phyloP scores from a whole-genome alignment of 1,139 yeast genomes.

The Saccharomyces hybrid region DNA sequence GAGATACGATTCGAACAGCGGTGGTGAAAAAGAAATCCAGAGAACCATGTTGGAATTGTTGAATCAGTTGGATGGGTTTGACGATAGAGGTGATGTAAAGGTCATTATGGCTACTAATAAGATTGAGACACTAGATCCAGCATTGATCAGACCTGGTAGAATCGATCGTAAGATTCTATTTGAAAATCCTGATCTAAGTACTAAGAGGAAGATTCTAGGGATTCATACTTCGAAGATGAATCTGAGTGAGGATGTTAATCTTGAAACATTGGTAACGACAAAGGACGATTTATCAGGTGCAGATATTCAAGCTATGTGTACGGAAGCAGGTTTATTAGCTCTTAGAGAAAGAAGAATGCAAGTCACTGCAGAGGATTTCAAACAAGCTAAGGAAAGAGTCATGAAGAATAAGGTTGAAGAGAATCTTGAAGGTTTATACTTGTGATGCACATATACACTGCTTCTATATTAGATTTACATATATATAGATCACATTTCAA shows the following conservation, averaged over 20 bases:
- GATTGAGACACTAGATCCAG: constrained; percentile 93
- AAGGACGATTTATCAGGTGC: constrained; percentile 98
- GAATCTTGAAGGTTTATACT: constrained; percentile 88
- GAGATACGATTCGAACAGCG: constrained; percentile 91
- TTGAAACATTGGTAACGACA: constrained; percentile 82
- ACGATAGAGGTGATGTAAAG: constrained; percentile 96
- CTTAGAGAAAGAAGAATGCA: constrained; percentile 97
- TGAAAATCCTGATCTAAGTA: constrained; percentile 89
- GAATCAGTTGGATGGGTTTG: constrained; percentile 96
- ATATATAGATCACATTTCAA: constrained; percentile 22
- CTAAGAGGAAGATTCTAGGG: constrained; percentile 85
- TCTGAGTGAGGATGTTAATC: constrained; percentile 75
- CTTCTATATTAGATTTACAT: constrained; percentile 20
- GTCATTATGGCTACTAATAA: constrained; percentile 98
- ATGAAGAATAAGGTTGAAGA: constrained; percentile 97
- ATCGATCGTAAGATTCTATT: constrained; percentile 94
- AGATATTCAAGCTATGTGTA: constrained; percentile 95
- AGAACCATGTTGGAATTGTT: constrained; percentile 96
- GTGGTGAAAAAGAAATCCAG: constrained; percentile 97
- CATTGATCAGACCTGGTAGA: constrained; percentile 96
- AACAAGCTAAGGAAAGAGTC: constrained; percentile 91
- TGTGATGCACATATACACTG: constrained; percentile 35
- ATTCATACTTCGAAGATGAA: constrained; percentile 96
- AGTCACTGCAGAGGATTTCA: constrained; percentile 91
- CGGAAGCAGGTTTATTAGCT: constrained; percentile 95